Evolutionary conservation across 345 rosid genomes (phyloP).

Genomic region (Hibiscus syriacus): DNA sequence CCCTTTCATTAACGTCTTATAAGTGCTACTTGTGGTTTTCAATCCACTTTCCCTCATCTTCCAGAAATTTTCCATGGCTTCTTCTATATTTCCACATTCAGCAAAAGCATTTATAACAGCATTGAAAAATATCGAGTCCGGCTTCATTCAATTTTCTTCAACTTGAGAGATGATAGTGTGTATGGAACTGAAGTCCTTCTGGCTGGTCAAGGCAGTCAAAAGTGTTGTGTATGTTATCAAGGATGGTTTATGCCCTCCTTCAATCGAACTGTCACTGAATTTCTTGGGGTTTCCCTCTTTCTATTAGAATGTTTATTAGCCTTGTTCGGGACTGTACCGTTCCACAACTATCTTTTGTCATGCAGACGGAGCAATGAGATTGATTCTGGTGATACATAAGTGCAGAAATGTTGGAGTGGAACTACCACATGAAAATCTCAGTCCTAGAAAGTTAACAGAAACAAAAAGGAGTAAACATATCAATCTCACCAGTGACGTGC

Average conservation of each 20-base stretch:
- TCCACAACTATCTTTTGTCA: slow-evolving; percentile 34
- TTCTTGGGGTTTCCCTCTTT: slow-evolving; percentile 51
- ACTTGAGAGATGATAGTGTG: slow-evolving; percentile 40
- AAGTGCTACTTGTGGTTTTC: slow-evolving; percentile 49
- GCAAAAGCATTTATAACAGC: slow-evolving; percentile 59
- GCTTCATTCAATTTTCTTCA: slow-evolving; percentile 38
- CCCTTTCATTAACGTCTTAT: slow-evolving; percentile 57
- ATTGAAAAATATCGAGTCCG: slow-evolving; percentile 45
- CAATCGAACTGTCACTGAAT: slow-evolving; percentile 31
- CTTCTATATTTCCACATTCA: slow-evolving; percentile 53
- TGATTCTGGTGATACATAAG: not conserved
- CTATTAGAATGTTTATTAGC: slow-evolving; percentile 43
- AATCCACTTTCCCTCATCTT: slow-evolving; percentile 54
- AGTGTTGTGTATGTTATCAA: slow-evolving; percentile 52
- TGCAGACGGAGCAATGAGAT: slow-evolving; percentile 26
- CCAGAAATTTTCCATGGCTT: slow-evolving; percentile 36
- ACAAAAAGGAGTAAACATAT: not conserved
- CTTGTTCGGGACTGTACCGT: slow-evolving; percentile 51
- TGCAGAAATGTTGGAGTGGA: not conserved
- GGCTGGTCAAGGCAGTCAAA: slow-evolving; percentile 50
- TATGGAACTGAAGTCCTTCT: slow-evolving; percentile 40
- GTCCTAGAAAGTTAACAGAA: not conserved
- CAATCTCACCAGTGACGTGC: not conserved
- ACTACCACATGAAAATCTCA: not conserved
- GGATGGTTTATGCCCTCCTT: slow-evolving; percentile 49